A percentile compares a stretch with the other conserved stretches of the same genome.
These are phyloP conservation scores for Corymbia calophylla DNA, from an alignment of 441 rosid genomes.

Conservation along the genomic window DNA sequence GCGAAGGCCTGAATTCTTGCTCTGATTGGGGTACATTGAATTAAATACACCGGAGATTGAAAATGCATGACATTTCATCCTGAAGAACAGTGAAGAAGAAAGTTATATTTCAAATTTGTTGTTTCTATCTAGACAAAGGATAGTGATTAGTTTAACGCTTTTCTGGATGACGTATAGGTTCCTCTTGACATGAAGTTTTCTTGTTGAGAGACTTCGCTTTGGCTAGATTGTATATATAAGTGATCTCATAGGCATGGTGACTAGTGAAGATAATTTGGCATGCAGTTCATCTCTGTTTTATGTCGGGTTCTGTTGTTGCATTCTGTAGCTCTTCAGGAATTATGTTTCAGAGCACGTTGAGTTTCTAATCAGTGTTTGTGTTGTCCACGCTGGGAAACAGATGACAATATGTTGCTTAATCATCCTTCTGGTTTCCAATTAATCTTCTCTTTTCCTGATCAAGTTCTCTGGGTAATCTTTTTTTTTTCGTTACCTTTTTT, in stretches of 20 bases:
- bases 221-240: neutral
- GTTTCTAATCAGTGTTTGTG: neutral
- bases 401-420: neutral
- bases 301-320: neutral
- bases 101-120: neutral
- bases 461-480: neutral
- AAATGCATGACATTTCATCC: neutral
- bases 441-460: neutral
- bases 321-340: neutral
- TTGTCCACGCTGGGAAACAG: neutral
- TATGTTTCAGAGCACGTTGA: neutral
- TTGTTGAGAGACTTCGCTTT: rapidly evolving
- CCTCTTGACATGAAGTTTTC: neutral
- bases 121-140: neutral
- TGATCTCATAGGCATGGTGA: neutral
- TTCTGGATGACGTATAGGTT: neutral
- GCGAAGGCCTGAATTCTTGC: neutral
- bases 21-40: neutral
- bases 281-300: neutral
- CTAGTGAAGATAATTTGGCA: neutral
- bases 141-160: neutral
- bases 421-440: neutral
- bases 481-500: neutral
- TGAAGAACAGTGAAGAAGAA: neutral
- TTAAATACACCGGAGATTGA: neutral